These are phyloP conservation scores for Pichia norvegensis DNA, from an alignment of 1,139 yeast genomes.

Conservation along the genomic window DNA sequence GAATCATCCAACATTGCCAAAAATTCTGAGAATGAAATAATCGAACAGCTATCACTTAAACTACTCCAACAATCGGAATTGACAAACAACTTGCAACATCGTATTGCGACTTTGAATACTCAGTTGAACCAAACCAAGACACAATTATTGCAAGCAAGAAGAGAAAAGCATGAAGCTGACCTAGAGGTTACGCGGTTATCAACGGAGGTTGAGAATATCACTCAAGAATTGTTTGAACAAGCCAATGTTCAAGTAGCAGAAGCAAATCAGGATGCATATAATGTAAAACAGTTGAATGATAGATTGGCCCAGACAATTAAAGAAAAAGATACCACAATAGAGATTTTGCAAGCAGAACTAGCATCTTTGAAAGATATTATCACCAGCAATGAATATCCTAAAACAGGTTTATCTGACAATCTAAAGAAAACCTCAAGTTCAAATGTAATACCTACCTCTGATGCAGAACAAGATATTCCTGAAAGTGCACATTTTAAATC, in stretches of 20 bases:
- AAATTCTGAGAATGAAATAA: conserved; percentile 1
- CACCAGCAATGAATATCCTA: conserved; percentile 14
- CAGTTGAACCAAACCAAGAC: conserved; percentile 25
- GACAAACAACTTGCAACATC: conserved; percentile 20
- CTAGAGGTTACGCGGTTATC: conserved; percentile 38
- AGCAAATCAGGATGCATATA: conserved; percentile 43
- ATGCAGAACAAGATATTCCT: conserved; percentile 1
- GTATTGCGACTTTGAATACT: conserved; percentile 31
- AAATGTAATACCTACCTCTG: no score
- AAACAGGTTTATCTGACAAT: not conserved
- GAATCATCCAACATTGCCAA: not conserved
- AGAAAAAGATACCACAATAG: conserved; percentile 66
- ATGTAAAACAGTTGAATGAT: conserved; percentile 34
- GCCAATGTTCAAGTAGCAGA: conserved; percentile 74
- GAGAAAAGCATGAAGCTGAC: conserved; percentile 37
- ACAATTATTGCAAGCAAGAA: conserved; percentile 10
- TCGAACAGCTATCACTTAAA: conserved; percentile 21
- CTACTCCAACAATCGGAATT: conserved; percentile 23
- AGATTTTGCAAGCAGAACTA: conserved; percentile 61
- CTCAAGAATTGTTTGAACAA: conserved; percentile 62
- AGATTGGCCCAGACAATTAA: conserved; percentile 57
- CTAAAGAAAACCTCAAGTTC: not conserved
- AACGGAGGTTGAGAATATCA: conserved; percentile 69
- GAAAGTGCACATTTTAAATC: conserved; percentile 16
- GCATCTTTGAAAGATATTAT: conserved; percentile 57